A percentile compares a stretch with the other conserved stretches of the same genome.
These are phyloP conservation scores for Globisporangium rhizosaccharum DNA, from an alignment of 352 stramenopile genomes.

Conservation along the genomic window DNA sequence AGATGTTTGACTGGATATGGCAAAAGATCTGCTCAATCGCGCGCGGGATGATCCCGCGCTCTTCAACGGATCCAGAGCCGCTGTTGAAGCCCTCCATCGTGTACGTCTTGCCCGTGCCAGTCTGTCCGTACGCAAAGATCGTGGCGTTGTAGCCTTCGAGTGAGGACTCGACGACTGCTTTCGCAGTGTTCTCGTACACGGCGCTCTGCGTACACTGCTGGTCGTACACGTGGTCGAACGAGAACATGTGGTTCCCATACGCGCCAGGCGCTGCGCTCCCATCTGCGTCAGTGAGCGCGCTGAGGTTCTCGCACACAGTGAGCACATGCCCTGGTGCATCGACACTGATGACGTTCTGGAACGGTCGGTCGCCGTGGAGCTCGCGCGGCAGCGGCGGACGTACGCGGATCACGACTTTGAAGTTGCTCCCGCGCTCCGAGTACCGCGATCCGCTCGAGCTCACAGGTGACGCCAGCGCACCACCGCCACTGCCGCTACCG, in stretches of 20 bases:
- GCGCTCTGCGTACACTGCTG: slow-evolving; percentile 85
- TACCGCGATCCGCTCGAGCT: slow-evolving; percentile 26
- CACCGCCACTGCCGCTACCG: slow-evolving; percentile 3
- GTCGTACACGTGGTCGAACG: slow-evolving; percentile 94
- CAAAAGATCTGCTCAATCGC: slow-evolving; percentile 95
- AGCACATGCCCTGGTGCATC: slow-evolving; percentile 82
- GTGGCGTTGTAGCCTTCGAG: slow-evolving; percentile 91
- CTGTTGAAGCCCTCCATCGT: slow-evolving; percentile 96
- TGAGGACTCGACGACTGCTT: slow-evolving; percentile 89
- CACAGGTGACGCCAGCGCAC: slow-evolving; percentile 31
- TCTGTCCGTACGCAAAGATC: slow-evolving; percentile 90
- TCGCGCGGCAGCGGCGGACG: slow-evolving; percentile 85
- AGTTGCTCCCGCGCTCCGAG: slow-evolving; percentile 67
- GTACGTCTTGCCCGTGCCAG: slow-evolving; percentile 91
- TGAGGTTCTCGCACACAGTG: slow-evolving; percentile 86
- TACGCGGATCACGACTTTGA: slow-evolving; percentile 92
- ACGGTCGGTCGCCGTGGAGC: slow-evolving; percentile 82
- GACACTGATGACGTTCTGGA: slow-evolving; percentile 89
- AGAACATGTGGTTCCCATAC: slow-evolving; percentile 89
- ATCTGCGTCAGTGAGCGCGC: slow-evolving; percentile 32
- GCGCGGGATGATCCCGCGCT: slow-evolving; percentile 96
- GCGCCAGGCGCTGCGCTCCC: slow-evolving; percentile 27
- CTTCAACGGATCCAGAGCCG: slow-evolving; percentile 82
- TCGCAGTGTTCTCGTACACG: slow-evolving; percentile 93
- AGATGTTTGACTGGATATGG: slow-evolving; percentile 88